Evolutionary conservation across 495 filamentous ascomycete genomes (phyloP).

Genomic region (Penicillium simplicissimum): DNA sequence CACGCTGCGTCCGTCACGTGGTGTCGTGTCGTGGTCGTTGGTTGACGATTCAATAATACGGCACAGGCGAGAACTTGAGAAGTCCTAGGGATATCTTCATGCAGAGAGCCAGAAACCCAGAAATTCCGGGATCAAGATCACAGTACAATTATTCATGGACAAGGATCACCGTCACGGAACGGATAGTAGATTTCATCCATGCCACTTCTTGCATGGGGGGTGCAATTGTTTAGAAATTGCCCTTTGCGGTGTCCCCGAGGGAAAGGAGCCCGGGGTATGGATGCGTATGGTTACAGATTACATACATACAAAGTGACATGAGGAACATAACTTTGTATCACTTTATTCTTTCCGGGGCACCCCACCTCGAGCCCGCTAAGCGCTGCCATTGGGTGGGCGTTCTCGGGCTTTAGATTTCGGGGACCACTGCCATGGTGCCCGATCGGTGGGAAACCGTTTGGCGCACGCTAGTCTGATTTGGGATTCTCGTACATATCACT

Average conservation of each 20-base stretch:
- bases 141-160: neutral
- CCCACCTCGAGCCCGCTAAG: neutral
- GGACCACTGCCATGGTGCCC: constrained; percentile 32
- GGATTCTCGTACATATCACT: constrained; percentile 7
- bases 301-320: neutral
- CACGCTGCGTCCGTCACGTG: constrained; percentile 27
- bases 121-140: neutral
- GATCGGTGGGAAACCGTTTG: constrained; percentile 31
- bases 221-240: constrained; percentile 6
- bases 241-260: neutral
- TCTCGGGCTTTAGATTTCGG: constrained; percentile 32
- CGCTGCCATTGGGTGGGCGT: constrained; percentile 17
- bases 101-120: neutral
- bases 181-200: neutral
- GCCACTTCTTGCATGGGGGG: neutral
- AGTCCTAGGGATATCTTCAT: neutral
- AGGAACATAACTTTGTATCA: neutral
- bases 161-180: neutral
- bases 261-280: neutral
- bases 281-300: neutral
- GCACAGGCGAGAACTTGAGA: neutral
- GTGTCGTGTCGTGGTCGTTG: constrained; percentile 5
- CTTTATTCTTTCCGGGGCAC: neutral
- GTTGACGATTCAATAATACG: neutral
- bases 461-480: neutral